Evolutionary conservation across 225 moss, liverwort and hornwort species (phyloP).

Genomic region (Asterella californica): DNA sequence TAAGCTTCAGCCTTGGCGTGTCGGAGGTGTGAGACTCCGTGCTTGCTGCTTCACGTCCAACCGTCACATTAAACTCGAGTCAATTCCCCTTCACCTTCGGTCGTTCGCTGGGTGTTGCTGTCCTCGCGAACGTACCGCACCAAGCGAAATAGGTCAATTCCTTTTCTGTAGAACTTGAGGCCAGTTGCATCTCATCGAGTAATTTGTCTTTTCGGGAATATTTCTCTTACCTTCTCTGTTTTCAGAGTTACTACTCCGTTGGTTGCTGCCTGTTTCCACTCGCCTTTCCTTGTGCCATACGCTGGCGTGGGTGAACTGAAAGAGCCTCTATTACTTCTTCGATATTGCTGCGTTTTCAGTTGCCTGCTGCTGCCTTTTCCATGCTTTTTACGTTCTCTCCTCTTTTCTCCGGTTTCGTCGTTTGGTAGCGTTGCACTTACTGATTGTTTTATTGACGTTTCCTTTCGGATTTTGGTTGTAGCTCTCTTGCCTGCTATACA

Average conservation of each 20-base stretch:
- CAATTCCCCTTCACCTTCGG: not conserved
- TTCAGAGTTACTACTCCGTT: not conserved
- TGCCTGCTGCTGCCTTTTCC: not conserved
- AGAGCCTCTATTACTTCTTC: not conserved
- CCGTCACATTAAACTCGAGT: not conserved
- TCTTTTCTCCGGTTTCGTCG: not conserved
- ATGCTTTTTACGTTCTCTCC: not conserved
- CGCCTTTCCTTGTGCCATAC: not conserved
- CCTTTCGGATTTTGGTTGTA: slow-evolving; percentile 16
- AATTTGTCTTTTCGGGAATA: not conserved
- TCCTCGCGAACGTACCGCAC: not conserved
- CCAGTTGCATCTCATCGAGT: not conserved
- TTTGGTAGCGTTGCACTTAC: not conserved
- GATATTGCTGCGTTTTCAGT: not conserved
- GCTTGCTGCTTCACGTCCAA: not conserved
- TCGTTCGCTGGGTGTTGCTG: not conserved
- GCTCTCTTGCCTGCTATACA: slow-evolving; percentile 15
- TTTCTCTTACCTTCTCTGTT: not conserved
- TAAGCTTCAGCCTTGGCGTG: not conserved
- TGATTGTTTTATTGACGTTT: slow-evolving; percentile 11
- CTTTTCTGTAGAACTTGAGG: not conserved
- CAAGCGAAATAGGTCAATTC: slow-evolving; percentile 12
- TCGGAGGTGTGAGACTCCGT: not conserved
- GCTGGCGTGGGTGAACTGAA: not conserved
- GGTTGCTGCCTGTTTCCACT: not conserved